A percentile compares a stretch with the other conserved stretches of the same genome.
Evolutionary conservation across 192 early-diverging fungal species (phyloP).

Genomic region (Phycomyces nitens): DNA sequence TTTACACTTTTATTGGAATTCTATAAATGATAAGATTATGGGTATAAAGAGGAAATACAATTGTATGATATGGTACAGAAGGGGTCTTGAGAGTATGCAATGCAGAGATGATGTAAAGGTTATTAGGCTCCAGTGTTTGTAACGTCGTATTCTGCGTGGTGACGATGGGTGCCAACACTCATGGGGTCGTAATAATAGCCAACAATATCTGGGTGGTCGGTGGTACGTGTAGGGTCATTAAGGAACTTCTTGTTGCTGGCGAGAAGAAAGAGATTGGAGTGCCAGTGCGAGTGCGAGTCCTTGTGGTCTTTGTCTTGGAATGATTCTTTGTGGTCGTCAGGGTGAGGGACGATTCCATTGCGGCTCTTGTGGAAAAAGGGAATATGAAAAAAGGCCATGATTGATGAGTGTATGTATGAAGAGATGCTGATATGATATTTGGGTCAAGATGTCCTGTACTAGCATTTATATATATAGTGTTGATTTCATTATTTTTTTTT

Average conservation of each 20-base stretch:
- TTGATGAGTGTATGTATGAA: not conserved
- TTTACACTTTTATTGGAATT: too few relatives aligned
- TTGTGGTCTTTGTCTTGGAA: not conserved
- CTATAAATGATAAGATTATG: too few relatives aligned
- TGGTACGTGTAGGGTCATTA: conserved; percentile 27
- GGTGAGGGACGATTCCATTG: not conserved
- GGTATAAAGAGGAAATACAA: too few relatives aligned
- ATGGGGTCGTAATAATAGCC: conserved; percentile 24
- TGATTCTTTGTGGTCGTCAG: not conserved
- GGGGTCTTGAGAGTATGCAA: not conserved
- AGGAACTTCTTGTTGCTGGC: conserved; percentile 6
- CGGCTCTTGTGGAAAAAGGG: not conserved
- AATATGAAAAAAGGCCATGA: not conserved
- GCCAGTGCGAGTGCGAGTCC: not conserved
- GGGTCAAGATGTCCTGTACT: too few relatives aligned
- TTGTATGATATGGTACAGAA: too few relatives aligned
- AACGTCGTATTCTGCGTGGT: conserved; percentile 9
- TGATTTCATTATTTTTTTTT: too few relatives aligned
- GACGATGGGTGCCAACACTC: conserved; percentile 1
- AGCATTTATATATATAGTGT: too few relatives aligned
- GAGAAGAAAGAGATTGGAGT: not conserved
- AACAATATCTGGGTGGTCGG: conserved; percentile 20
- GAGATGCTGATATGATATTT: too few relatives aligned
- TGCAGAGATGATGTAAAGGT: not conserved
- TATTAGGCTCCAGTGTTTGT: conserved; percentile 29